These are phyloP conservation scores for Dioszegia hungarica DNA, from an alignment of 768 basidiomycete genomes.

Conservation along the genomic window DNA sequence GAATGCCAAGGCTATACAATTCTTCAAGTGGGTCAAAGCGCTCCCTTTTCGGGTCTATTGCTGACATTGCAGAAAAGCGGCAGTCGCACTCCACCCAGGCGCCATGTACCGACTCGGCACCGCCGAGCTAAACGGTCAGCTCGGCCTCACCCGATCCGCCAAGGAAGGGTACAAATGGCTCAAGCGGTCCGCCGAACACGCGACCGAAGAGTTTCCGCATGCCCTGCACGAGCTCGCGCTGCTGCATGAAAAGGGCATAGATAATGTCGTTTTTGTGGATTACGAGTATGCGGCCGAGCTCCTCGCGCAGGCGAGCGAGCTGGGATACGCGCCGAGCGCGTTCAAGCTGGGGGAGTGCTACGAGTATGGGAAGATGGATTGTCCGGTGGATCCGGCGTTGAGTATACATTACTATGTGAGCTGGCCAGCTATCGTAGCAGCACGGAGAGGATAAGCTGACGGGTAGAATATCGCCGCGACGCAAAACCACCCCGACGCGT, in stretches of 20 bases:
- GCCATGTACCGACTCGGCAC: constrained; percentile 96
- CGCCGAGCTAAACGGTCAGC: constrained; percentile 91
- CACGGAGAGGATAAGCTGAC: neutral
- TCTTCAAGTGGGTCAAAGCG: constrained; percentile 58
- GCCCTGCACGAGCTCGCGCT: constrained; percentile 91
- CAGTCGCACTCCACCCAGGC: constrained; percentile 82
- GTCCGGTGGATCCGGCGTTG: constrained; percentile 91
- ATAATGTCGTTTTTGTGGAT: constrained; percentile 96
- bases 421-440: too few relatives aligned
- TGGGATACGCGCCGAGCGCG: constrained; percentile 94
- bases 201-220: constrained; percentile 89
- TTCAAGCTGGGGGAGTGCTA: constrained; percentile 96
- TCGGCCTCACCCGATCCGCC: constrained; percentile 75
- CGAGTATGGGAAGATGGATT: constrained; percentile 98
- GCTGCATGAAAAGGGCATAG: constrained; percentile 92
- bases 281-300: constrained; percentile 91
- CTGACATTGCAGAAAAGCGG: constrained; percentile 62
- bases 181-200: constrained; percentile 84
- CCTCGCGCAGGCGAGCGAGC: constrained; percentile 87
- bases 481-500: constrained; percentile 92
- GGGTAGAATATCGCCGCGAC: constrained; percentile 92
- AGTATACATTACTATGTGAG: constrained; percentile 98
- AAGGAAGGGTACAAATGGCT: constrained; percentile 99
- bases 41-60: neutral
- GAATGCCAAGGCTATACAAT: constrained; percentile 81